Base-by-base conservation (phyloP, 2,329 filamentous ascomycete genomes). In the Aspergillus sp. region DNA sequence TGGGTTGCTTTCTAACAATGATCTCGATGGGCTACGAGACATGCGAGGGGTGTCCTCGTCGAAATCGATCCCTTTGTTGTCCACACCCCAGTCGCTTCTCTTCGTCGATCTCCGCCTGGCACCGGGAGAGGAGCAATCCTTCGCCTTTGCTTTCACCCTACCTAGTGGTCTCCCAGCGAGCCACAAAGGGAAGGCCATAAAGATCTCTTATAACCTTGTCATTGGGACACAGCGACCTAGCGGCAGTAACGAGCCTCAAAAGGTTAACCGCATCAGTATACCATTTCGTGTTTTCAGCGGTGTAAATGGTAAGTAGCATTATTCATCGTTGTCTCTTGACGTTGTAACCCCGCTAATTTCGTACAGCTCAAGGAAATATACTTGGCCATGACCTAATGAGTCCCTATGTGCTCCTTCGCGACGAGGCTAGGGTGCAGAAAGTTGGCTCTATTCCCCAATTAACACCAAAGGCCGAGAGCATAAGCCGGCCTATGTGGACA, bases 241-340 rank as follows among this genome's bases (percentile, higher is more conserved):
- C 9, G 89, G 88, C 14, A 82, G 84, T 23, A 89, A 87, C 65
- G 90, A 92, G 66, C 88, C 93, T 63, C 91, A 87, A 64, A 76
- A 91, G 66, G 88, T 98, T 46, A 90, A 89, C 66, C 91, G 91
- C n/a, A 89, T 97, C 43, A 93, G 96, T 62, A 82, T 97, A 27
- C 95, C 95, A 0, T 97, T 99, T 70, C 87, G 95, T 43, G 90
- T 99, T 3, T 85, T 98, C 52, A 93, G 93, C 41, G 95, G 93
- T 65, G 93, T 99, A 39, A 96, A 96, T 76, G 86, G 86, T 79
- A 69, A 71, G 73, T 58, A 51, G 19, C 15, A 4, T 17, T n/a
- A 47, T 37, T 43, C 40, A 15, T 17, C 15, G 14, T 25, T 31
- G 27, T 11, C 27, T 31, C 8, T 31, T n/a, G 35, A 17, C 8